Evolutionary conservation across 2,329 filamentous ascomycete genomes (phyloP), one percentile per base, ranked within the genome.

Genomic region (Triangularia verruculosa): DNA sequence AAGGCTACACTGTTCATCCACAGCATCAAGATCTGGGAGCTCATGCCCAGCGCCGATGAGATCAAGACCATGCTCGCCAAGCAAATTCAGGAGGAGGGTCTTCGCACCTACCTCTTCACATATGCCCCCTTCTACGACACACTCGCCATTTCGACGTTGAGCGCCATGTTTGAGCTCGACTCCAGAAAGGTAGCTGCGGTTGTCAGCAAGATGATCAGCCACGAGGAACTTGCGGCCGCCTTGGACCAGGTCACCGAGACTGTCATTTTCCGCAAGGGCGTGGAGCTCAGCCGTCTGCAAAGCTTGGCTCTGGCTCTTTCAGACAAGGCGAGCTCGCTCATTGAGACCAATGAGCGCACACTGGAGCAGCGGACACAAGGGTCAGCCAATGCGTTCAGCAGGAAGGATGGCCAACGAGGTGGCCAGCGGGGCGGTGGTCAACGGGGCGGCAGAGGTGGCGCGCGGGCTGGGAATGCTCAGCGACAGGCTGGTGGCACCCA

Each of bases 111-210:
- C 78, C 92, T 99, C 72, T 99, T 99, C 86, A 99, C 95, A 62
- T 99, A 99, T 79, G 95, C 96, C 39, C 95, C 95, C 61, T 99
- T 96, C 85, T 99, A 99, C 83, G 95, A 99, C 80, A 98, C 95
- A 22, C 87, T 99, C 65, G 89, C 93, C 65, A 85, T 97, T 71
- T 83, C 86, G 70, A 96, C 93, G 24, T 85, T 99, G 66, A 89
- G 92, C 67, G 83, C 82, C 70, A 99, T 99, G 95, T 99, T 99
- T 78, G 95, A 99, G 79, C 89, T 99, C 24, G 86, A 93, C 63
- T 82, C 89, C 71, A 87, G 89, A 80, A 98, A 98, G 85, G 93
- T 97, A 59, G 84, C 91, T n/a, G 93, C 95, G 34, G 89, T 99
- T 62, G 88, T 99, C 74, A 96, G 92, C 85, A 96, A 96, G 83